Conservation (phyloP, 257 asterid genomes). For the Nicotiana knightiana region DNA sequence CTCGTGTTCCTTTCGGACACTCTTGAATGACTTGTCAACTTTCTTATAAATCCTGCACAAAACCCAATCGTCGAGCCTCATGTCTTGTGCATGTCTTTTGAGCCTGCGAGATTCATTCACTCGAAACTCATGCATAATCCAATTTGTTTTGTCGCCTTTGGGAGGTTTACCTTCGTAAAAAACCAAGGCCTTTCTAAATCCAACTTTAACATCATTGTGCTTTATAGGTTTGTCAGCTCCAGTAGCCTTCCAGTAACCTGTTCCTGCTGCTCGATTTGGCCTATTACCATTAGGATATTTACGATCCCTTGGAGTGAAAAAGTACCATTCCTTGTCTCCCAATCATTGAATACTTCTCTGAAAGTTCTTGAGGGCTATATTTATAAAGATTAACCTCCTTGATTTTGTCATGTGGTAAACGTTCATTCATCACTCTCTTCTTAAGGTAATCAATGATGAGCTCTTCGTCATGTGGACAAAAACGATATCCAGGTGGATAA, state of each 20-base stretch:
- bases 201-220: neutral
- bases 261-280: slow-evolving; percentile 14
- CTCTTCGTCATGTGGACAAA: slow-evolving; percentile 10
- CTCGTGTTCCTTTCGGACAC: neutral
- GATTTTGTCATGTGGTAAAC: neutral
- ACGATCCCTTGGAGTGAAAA: slow-evolving; percentile 19
- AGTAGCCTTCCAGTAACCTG: slow-evolving; percentile 24
- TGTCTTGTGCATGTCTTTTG: neutral
- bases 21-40: neutral
- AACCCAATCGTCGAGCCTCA: slow-evolving; percentile 32
- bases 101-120: neutral
- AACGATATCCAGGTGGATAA: slow-evolving; percentile 15
- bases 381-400: slow-evolving; percentile 7
- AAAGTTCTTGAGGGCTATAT: neutral
- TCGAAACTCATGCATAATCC: slow-evolving; percentile 31
- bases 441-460: slow-evolving; percentile 4
- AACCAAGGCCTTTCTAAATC: slow-evolving; percentile 18
- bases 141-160: slow-evolving; percentile 10
- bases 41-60: slow-evolving; percentile 21
- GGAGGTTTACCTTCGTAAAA: slow-evolving; percentile 18
- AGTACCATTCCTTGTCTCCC: slow-evolving; percentile 16
- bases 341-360: neutral
- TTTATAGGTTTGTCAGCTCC: slow-evolving; percentile 14
- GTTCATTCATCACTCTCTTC: neutral
- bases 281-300: slow-evolving; percentile 16